Percentiles rank a stretch among this genome's conserved stretches.
These are phyloP conservation scores for Fusarium xylarioides DNA, from an alignment of 2,329 filamentous ascomycete genomes.

Conservation along the genomic window DNA sequence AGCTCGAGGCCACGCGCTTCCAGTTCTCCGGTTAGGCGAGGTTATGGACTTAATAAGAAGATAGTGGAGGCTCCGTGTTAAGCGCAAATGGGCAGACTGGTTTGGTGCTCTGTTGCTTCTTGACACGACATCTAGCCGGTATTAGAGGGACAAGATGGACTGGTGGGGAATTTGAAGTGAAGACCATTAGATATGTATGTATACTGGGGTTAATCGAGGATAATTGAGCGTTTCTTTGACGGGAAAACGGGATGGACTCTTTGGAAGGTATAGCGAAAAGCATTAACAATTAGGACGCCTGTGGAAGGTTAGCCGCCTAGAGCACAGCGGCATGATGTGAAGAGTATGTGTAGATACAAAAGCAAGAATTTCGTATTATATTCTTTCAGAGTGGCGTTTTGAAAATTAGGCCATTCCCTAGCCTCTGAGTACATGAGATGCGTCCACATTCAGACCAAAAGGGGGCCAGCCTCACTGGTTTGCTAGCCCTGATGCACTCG, in stretches of 20 bases:
- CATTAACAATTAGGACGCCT: constrained; percentile 9
- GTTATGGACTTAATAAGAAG: not conserved
- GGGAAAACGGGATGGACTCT: constrained; percentile 22
- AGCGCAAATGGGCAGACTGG: not conserved
- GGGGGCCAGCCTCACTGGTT: not conserved
- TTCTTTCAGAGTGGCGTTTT: not conserved
- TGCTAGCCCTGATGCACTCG: not conserved
- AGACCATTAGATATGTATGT: constrained; percentile 23
- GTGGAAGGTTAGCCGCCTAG: constrained; percentile 3
- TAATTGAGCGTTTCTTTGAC: constrained; percentile 35
- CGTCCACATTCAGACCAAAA: not conserved
- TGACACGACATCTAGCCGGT: constrained; percentile 4
- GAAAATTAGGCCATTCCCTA: not conserved
- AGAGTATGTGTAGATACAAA: constrained; percentile 33
- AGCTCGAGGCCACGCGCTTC: constrained; percentile 87
- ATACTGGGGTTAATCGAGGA: constrained; percentile 36
- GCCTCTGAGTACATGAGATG: too few relatives aligned
- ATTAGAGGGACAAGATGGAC: constrained; percentile 7
- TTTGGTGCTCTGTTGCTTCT: not conserved
- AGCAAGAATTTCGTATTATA: not conserved
- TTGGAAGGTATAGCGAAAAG: constrained; percentile 27
- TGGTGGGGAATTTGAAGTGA: constrained; percentile 19
- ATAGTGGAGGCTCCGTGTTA: not conserved
- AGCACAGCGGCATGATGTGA: constrained; percentile 7
- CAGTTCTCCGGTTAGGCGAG: constrained; percentile 67